Conservation (phyloP, 148 eudicot genomes). For the Cornus suecica region DNA sequence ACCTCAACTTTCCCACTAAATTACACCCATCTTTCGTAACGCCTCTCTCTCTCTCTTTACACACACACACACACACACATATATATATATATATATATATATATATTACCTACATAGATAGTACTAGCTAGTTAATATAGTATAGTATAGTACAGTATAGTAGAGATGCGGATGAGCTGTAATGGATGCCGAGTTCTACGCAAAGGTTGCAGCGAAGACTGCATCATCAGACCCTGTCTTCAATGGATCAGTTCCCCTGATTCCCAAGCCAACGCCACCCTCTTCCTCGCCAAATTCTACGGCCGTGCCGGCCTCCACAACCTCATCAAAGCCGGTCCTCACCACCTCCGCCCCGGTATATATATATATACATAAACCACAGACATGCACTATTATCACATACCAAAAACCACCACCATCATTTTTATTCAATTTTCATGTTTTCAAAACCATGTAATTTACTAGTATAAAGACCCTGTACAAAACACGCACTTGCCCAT, state of each 20-base stretch:
- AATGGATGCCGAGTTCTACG: conserved; percentile 14
- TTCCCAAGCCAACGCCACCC: conserved; percentile 15
- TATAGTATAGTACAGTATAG: too few relatives aligned
- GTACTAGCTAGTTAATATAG: too few relatives aligned
- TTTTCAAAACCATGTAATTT: too few relatives aligned
- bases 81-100: too few relatives aligned
- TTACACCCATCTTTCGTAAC: not conserved
- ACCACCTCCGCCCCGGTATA: conserved; percentile 9
- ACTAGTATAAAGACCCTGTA: too few relatives aligned
- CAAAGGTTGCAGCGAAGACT: conserved; percentile 9
- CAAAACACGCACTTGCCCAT: too few relatives aligned
- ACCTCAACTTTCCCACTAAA: too few relatives aligned
- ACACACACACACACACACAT: not conserved
- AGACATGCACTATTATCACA: too few relatives aligned
- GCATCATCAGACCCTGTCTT: conserved; percentile 11
- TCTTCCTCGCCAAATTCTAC: conserved; percentile 12
- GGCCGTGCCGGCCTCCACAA: conserved; percentile 14
- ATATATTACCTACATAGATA: too few relatives aligned
- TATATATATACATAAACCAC: not conserved
- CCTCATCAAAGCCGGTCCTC: conserved; percentile 4
- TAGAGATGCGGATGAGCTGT: conserved; percentile 4
- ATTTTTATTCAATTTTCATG: not conserved
- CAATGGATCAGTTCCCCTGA: conserved; percentile 8
- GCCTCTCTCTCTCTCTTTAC: not conserved
- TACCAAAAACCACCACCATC: not conserved